These are phyloP conservation scores for Geotrichum cucujoidarum DNA, from an alignment of 1,139 yeast genomes.

Conservation along the genomic window DNA sequence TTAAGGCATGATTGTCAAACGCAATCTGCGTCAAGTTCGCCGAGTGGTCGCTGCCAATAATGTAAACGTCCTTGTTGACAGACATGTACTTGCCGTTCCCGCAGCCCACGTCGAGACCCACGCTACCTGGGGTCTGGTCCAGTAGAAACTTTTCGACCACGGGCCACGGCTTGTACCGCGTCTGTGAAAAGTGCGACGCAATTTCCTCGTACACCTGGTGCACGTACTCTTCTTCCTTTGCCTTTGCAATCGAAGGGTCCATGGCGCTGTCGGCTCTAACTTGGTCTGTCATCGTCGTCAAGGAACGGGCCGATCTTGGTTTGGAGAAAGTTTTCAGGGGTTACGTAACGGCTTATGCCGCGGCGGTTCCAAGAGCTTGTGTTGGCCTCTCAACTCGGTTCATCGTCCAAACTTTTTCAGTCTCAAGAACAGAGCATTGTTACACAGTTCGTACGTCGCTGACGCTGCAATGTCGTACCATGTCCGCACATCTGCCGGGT, in stretches of 20 bases:
- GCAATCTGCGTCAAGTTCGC: slow-evolving; percentile 76
- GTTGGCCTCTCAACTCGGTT: background rate
- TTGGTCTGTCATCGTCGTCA: background rate
- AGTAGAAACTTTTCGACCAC: slow-evolving; percentile 69
- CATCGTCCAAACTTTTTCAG: too few species aligned
- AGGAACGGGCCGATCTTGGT: background rate
- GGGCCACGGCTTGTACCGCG: slow-evolving; percentile 97
- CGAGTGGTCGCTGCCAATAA: slow-evolving; percentile 83
- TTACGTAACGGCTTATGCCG: background rate
- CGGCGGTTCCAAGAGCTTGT: background rate
- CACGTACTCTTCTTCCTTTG: slow-evolving; percentile 71
- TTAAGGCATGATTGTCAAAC: slow-evolving; percentile 35
- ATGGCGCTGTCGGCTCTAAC: background rate
- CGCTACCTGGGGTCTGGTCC: slow-evolving; percentile 40
- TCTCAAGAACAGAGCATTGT: too few species aligned
- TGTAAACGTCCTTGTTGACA: slow-evolving; percentile 59
- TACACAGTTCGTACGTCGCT: too few species aligned
- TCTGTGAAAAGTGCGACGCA: slow-evolving; percentile 87
- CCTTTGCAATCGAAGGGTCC: slow-evolving; percentile 21
- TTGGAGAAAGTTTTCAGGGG: background rate
- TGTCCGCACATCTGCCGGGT: background rate
- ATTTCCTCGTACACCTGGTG: slow-evolving; percentile 89
- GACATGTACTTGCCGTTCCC: slow-evolving; percentile 91
- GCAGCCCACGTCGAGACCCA: slow-evolving; percentile 71
- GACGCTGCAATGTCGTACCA: slow-evolving; percentile 3